A percentile compares a stretch with the other conserved stretches of the same genome.
These are phyloP conservation scores for Wickerhamomyces hampshirensis DNA, from an alignment of 805 yeast species.

Conservation along the genomic window DNA sequence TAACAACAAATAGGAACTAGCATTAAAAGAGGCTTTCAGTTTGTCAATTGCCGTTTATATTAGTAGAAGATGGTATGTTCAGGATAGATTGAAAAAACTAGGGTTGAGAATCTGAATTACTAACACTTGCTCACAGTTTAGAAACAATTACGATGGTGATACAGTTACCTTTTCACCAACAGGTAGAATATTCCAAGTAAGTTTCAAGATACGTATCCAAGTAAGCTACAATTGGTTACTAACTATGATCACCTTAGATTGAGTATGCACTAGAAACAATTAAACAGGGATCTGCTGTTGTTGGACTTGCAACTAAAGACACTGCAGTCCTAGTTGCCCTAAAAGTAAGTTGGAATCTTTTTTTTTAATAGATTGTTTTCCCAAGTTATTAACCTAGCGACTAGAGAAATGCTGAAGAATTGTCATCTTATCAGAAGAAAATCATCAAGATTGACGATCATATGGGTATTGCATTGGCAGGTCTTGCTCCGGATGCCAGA, in stretches of 20 bases:
- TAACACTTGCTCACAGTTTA: conserved; percentile 48
- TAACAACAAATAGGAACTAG: no score
- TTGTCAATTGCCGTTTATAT: not conserved
- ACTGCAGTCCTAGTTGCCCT: conserved; percentile 91
- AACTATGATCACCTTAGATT: conserved; percentile 27
- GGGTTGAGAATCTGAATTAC: not conserved
- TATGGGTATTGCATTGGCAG: conserved; percentile 93
- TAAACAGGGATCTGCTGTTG: conserved; percentile 97
- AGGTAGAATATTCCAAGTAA: conserved; percentile 79
- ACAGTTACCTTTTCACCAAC: conserved; percentile 97
- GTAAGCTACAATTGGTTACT: conserved; percentile 1
- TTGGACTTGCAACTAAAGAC: conserved; percentile 80
- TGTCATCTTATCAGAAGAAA: conserved; percentile 95
- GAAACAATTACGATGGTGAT: conserved; percentile 98
- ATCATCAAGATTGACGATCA: conserved; percentile 89
- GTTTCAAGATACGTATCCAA: conserved; percentile 4
- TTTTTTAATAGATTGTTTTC: not conserved
- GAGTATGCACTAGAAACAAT: conserved; percentile 93
- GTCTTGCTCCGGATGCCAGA: conserved; percentile 97
- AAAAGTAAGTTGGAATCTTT: conserved; percentile 35
- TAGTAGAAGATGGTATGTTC: not conserved
- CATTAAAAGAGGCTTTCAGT: not conserved
- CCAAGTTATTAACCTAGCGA: not conserved
- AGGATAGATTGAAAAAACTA: not conserved
- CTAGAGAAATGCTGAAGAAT: conserved; percentile 87